phyloP scores from a whole-genome alignment of 306 rosid species.

The Ormosia semicastrata region DNA sequence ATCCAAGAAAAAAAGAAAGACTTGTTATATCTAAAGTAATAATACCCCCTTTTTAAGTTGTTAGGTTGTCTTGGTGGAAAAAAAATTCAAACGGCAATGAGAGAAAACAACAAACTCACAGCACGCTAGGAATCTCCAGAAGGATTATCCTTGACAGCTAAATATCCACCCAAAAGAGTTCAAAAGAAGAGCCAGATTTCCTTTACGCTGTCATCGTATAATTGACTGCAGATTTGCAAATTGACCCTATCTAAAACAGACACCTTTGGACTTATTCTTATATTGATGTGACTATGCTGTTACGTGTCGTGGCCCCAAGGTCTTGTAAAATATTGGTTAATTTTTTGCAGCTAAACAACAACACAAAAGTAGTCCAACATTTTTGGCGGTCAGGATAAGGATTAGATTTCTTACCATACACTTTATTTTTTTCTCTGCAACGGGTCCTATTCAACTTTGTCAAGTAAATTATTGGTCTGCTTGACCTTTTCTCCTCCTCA shows the following conservation, averaged over 20 bases:
- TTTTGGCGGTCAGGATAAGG: slow-evolving; percentile 14
- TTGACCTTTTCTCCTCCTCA: neutral
- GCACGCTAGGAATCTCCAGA: neutral
- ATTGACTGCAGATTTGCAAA: slow-evolving; percentile 20
- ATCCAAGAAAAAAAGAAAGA: too few relatives aligned
- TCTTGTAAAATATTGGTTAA: neutral
- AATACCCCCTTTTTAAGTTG: neutral
- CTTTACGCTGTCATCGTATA: neutral
- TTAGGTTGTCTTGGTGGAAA: neutral
- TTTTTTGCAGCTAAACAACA: neutral
- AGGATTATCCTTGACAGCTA: neutral
- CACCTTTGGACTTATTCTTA: neutral
- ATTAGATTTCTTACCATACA: neutral
- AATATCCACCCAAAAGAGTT: neutral
- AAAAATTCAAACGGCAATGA: neutral
- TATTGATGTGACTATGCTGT: neutral
- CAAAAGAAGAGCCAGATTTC: neutral
- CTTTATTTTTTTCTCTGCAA: neutral
- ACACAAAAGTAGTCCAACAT: slow-evolving; percentile 2
- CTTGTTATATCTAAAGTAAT: neutral
- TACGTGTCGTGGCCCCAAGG: neutral
- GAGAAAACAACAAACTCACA: neutral
- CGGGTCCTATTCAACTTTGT: neutral
- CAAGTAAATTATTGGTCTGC: neutral
- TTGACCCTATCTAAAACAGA: neutral